Evolutionary conservation across 176 grass and related monocot species (phyloP).

Genomic region (Bromus sterilis): DNA sequence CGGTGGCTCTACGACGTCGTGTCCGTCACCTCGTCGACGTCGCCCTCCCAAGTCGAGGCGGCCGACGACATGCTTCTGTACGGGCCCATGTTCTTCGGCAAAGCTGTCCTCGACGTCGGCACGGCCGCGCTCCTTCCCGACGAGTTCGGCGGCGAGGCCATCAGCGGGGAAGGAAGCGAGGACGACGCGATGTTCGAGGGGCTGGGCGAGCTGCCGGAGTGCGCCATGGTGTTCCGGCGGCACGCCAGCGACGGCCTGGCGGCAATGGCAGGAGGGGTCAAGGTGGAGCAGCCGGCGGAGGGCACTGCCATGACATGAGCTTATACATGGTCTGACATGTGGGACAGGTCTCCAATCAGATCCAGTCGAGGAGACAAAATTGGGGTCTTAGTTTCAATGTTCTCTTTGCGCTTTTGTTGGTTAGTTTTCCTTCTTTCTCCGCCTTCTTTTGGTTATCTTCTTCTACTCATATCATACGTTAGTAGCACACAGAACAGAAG

Average conservation of each 20-base stretch:
- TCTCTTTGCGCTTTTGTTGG: conserved; percentile 1
- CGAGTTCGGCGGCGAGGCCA: conserved; percentile 26
- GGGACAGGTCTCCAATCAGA: conserved; percentile 21
- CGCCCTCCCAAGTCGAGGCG: conserved; percentile 29
- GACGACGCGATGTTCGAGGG: conserved; percentile 75
- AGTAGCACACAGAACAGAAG: conserved; percentile 10
- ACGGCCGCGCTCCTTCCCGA: conserved; percentile 34
- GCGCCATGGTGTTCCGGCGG: conserved; percentile 70
- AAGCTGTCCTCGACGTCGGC: conserved; percentile 8
- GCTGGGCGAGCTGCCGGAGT: conserved; percentile 77
- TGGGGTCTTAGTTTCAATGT: conserved; percentile 10
- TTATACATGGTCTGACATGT: background rate
- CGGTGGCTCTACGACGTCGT: conserved; percentile 64
- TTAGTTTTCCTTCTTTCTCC: background rate
- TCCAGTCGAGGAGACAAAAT: conserved; percentile 3
- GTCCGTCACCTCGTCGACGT: conserved; percentile 42
- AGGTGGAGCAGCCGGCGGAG: conserved; percentile 31
- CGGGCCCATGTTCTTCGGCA: conserved; percentile 50
- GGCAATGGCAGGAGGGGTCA: conserved; percentile 4
- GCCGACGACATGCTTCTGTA: conserved; percentile 43
- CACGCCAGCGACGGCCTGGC: conserved; percentile 18
- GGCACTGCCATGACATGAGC: conserved; percentile 22
- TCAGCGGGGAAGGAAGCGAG: conserved; percentile 23
- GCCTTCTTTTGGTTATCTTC: background rate
- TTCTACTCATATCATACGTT: background rate